Evolutionary conservation across 176 grass and related monocot genomes (phyloP).

Genomic region (Elymus sibiricus): DNA sequence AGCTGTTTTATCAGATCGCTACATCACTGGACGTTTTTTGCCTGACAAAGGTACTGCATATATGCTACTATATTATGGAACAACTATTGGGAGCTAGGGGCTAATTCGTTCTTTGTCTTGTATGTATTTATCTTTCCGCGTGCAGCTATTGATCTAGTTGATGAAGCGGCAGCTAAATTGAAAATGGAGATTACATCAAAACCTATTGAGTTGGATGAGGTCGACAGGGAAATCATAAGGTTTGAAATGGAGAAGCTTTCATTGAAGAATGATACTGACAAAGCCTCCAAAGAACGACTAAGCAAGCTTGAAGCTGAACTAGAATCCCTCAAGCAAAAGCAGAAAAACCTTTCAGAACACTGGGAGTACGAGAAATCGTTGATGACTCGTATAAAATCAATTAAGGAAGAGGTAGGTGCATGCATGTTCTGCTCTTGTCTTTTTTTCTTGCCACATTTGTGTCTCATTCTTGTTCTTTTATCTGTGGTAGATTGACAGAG

Average conservation of each 20-base stretch:
- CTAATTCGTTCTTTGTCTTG: conserved; percentile 3
- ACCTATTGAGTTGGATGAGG: conserved; percentile 89
- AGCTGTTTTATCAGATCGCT: conserved; percentile 78
- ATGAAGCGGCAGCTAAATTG: conserved; percentile 90
- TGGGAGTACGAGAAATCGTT: conserved; percentile 94
- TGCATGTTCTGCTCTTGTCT: conserved; percentile 24
- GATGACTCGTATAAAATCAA: conserved; percentile 77
- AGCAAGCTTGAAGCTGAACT: conserved; percentile 85
- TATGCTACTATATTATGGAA: neutral
- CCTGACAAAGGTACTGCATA: conserved; percentile 86
- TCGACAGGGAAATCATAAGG: conserved; percentile 87
- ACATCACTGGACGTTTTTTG: conserved; percentile 92
- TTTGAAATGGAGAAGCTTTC: conserved; percentile 98
- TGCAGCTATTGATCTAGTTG: conserved; percentile 97
- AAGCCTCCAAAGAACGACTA: conserved; percentile 84
- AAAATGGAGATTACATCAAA: conserved; percentile 99
- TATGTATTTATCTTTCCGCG: neutral
- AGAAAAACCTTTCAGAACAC: conserved; percentile 67
- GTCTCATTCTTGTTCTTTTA: neutral
- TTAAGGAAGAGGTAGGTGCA: conserved; percentile 85
- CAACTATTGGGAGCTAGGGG: neutral
- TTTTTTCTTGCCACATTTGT: neutral
- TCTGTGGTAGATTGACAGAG: conserved; percentile 75
- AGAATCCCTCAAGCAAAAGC: conserved; percentile 78
- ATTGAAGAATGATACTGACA: conserved; percentile 86